These are phyloP conservation scores for Chrysoporthe puriensis DNA, from an alignment of 2,329 filamentous ascomycete species.

Conservation along the genomic window DNA sequence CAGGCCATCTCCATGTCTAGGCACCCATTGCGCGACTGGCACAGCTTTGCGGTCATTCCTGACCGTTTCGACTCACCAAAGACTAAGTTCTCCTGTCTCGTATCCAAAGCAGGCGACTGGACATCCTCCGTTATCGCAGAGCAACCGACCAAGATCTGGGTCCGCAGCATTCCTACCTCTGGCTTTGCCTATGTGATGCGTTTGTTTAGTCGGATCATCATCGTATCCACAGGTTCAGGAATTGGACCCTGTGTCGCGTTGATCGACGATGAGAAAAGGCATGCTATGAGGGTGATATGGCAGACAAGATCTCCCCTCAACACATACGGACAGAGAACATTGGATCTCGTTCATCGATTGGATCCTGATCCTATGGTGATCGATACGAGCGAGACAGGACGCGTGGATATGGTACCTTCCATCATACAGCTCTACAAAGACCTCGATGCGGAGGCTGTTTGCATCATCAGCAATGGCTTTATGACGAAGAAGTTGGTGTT, in stretches of 20 bases:
- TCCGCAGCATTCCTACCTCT: slow-evolving; percentile 60
- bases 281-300: slow-evolving; percentile 42
- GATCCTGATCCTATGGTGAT: slow-evolving; percentile 40
- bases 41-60: slow-evolving; percentile 51
- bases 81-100: slow-evolving; percentile 37
- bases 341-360: slow-evolving; percentile 34
- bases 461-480: slow-evolving; percentile 40
- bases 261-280: slow-evolving; percentile 33
- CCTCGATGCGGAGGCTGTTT: slow-evolving; percentile 39
- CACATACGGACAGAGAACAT: slow-evolving; percentile 39
- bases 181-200: slow-evolving; percentile 62
- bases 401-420: slow-evolving; percentile 38
- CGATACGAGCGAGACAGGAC: slow-evolving; percentile 37
- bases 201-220: slow-evolving; percentile 59
- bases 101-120: slow-evolving; percentile 70
- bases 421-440: slow-evolving; percentile 35
- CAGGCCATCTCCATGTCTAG: slow-evolving; percentile 57
- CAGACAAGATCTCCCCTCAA: slow-evolving; percentile 38
- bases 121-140: slow-evolving; percentile 58
- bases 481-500: slow-evolving; percentile 40
- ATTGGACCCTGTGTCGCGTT: slow-evolving; percentile 66
- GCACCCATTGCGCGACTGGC: slow-evolving; percentile 61
- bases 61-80: slow-evolving; percentile 51
- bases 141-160: slow-evolving; percentile 60
- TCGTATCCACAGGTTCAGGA: slow-evolving; percentile 67